Evolutionary conservation across 306 rosid genomes (phyloP).

Genomic region (Corylus heterophylla): DNA sequence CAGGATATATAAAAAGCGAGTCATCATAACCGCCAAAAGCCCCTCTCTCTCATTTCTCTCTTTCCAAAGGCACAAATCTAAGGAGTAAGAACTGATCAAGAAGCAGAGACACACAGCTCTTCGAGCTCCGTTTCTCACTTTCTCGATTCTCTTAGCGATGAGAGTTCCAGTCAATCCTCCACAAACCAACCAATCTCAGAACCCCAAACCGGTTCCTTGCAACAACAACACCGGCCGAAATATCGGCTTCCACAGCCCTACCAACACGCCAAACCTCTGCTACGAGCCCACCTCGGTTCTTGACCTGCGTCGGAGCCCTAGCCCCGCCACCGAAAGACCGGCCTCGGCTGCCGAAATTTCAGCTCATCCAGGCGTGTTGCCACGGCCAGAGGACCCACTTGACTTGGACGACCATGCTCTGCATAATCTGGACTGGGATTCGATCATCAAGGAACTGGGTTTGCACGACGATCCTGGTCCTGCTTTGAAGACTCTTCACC

Average conservation of each 20-base stretch:
- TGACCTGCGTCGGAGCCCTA: constrained; percentile 75
- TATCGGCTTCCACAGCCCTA: constrained; percentile 26
- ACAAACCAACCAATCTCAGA: constrained; percentile 36
- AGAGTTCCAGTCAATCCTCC: constrained; percentile 69
- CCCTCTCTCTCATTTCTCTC: constrained; percentile 37
- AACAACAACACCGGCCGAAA: constrained; percentile 19
- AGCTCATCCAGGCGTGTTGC: constrained; percentile 16
- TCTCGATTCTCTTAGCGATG: constrained; percentile 40
- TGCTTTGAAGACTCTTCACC: constrained; percentile 24
- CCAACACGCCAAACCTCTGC: constrained; percentile 32
- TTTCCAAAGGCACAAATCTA: neutral
- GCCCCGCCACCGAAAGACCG: constrained; percentile 54
- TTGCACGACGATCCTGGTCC: constrained; percentile 57
- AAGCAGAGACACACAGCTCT: constrained; percentile 10
- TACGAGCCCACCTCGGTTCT: constrained; percentile 89
- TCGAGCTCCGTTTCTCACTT: neutral
- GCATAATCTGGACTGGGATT: constrained; percentile 77
- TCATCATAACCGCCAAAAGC: constrained; percentile 53
- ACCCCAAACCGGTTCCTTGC: constrained; percentile 36
- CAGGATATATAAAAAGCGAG: constrained; percentile 51
- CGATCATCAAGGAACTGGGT: constrained; percentile 72
- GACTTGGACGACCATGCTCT: constrained; percentile 71
- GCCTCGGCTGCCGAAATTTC: constrained; percentile 8
- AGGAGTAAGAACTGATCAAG: neutral
- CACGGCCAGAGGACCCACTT: constrained; percentile 36